phyloP scores from a whole-genome alignment of 805 yeast species.

The Nakazawaea laoshanensis region DNA sequence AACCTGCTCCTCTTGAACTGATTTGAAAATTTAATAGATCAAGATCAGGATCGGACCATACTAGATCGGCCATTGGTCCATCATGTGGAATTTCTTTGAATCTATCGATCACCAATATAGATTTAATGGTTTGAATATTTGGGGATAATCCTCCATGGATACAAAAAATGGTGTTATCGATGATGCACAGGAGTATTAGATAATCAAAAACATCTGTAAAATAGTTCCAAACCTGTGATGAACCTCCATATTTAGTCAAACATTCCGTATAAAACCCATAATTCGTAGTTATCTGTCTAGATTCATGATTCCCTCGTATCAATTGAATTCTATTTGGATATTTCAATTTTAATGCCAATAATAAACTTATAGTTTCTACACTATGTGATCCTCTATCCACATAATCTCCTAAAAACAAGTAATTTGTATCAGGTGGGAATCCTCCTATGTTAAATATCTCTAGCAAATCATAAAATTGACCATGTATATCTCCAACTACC shows the following conservation, averaged over 20 bases:
- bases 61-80: constrained; percentile 98
- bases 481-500: constrained; percentile 96
- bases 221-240: constrained; percentile 72
- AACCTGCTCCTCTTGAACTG: constrained; percentile 96
- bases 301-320: constrained; percentile 93
- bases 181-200: constrained; percentile 79
- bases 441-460: constrained; percentile 96
- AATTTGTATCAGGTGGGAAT: constrained; percentile 86
- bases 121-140: constrained; percentile 88
- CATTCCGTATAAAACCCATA: constrained; percentile 97
- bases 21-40: constrained; percentile 72
- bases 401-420: constrained; percentile 88
- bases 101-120: constrained; percentile 81
- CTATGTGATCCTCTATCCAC: constrained; percentile 94
- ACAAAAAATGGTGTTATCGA: constrained; percentile 85
- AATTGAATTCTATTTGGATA: constrained; percentile 79
- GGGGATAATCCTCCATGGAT: constrained; percentile 98
- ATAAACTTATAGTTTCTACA: constrained; percentile 82
- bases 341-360: constrained; percentile 76
- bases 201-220: constrained; percentile 93
- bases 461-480: constrained; percentile 88
- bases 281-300: constrained; percentile 92
- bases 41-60: constrained; percentile 97
- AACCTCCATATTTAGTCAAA: constrained; percentile 72
- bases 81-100: constrained; percentile 96